Evolutionary conservation across 371 early-diverging fungal species (phyloP), one percentile per base, ranked within the genome.

Genomic region (Saksenaea oblongispora): DNA sequence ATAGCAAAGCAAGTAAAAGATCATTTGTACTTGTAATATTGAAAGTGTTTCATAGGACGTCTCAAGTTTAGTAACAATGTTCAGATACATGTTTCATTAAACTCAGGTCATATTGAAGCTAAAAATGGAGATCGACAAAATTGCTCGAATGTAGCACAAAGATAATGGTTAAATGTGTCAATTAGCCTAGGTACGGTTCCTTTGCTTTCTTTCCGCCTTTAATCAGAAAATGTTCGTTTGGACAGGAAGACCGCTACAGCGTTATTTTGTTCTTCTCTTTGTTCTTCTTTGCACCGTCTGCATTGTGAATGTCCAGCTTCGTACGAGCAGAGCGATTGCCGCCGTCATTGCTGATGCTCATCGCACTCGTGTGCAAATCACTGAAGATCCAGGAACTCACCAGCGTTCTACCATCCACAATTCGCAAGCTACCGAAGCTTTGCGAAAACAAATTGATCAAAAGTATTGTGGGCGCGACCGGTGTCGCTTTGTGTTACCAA

Each of bases 401-500:
- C 57, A 67, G 15, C 57, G 41, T 27, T 37, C 31, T 1, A 58
- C 28, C 8, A 41, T 67, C 11, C 56, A 67, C 54, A 42, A 58
- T 9, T 35, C 62, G 31, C 34, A 56, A 27, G 59, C 59, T 34
- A 35, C 37, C 0, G 44, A 62, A 59, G 44, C 27, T 8, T 39
- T 37, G 28, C 54, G 64, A 44, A 62, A 36, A 56, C 56, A 55
- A 36, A 75, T 81, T 10, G 75, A 81, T 59, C 67, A 56, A 39
- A 70, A 67, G 22, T 79, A 69, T 35, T 76, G 76, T 58, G 69
- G 71, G 3, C 58, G 56, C n/a, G 73, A 66, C 18, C 57, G 31
- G 15, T 76, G 76, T 51, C 68, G 67, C 7, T 76, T 76, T 61
- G 53, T 76, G 26, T 47, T 73, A 15, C 73, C 76, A 31, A 66